Evolutionary conservation across 2,329 filamentous ascomycete genomes (phyloP).

Genomic region (Clarireedia paspali): DNA sequence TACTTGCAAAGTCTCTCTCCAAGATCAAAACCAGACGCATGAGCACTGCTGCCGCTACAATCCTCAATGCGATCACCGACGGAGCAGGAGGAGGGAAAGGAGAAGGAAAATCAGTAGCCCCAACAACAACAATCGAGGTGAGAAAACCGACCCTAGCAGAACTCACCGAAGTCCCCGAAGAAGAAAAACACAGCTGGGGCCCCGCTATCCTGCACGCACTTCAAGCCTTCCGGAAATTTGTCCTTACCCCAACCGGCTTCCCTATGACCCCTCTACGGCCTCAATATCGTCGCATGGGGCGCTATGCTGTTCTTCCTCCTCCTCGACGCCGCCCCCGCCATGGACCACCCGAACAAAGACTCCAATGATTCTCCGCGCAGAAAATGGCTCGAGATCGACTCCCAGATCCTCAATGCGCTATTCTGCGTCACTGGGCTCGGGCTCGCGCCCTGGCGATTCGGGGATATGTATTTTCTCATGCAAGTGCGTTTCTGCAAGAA

Average conservation of each 20-base stretch:
- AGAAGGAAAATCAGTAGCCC: not conserved
- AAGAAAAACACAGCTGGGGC: slow-evolving; percentile 32
- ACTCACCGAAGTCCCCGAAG: not conserved
- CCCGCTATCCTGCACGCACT: slow-evolving; percentile 49
- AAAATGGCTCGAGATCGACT: slow-evolving; percentile 66
- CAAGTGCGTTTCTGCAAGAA: slow-evolving; percentile 49
- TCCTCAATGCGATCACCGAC: too few relatives aligned
- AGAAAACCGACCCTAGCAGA: slow-evolving; percentile 4
- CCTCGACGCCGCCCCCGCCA: slow-evolving; percentile 61
- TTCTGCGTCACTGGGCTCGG: slow-evolving; percentile 18
- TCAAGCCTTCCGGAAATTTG: slow-evolving; percentile 61
- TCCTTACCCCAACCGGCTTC: slow-evolving; percentile 66
- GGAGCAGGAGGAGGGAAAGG: not conserved
- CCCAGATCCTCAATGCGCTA: slow-evolving; percentile 17
- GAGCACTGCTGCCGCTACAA: not conserved
- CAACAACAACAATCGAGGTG: not conserved
- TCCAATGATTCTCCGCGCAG: slow-evolving; percentile 64
- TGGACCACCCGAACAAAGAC: slow-evolving; percentile 62
- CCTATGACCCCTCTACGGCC: slow-evolving; percentile 67
- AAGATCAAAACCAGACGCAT: not conserved
- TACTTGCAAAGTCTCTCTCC: not conserved
- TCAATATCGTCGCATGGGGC: slow-evolving; percentile 80
- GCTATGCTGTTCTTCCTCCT: slow-evolving; percentile 86
- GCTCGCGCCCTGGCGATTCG: slow-evolving; percentile 71
- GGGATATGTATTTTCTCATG: slow-evolving; percentile 66